Evolutionary conservation across 306 rosid species (phyloP), one percentile per base, ranked within the genome.

Genomic region (Vigna mungo): DNA sequence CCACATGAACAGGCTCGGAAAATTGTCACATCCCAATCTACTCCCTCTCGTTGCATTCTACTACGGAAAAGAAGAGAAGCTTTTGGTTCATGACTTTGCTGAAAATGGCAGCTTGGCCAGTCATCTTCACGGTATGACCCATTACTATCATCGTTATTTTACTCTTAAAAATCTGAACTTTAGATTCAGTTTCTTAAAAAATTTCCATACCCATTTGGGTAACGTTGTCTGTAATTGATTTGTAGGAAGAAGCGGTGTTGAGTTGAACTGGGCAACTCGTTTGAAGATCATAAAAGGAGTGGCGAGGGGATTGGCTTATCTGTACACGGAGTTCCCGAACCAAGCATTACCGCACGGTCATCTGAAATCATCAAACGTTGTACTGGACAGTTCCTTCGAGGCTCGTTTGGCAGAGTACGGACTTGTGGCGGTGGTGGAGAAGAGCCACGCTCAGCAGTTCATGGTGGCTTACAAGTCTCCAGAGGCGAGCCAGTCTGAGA

Each of bases 211-310:
- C 46, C 46, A 41, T 41, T 41, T 17, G 12, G 0, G 27, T 9
- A 54, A 54, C 0, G 60, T 21, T 55, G 65, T 13, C 4, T 30
- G 46, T 9, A 9, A 8, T 3, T 30, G 78, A 34, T 48, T 32
- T 85, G 32, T 85, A 92, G 98, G 80, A 2, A 88, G 78, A 9
- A 63, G 82, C 9, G 86, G 84, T 17, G 4, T 72, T 46, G 4
- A 85, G 83, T 11, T 92, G 20, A 84, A 85, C 15, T 94, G 98
- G 98, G 61, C 88, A 47, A 92, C 89, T 1, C 90, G 97, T 1
- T 72, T 94, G 67, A 90, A 78, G 81, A 89, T 95, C 79, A 86
- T 92, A 59, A 92, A 92, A 76, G 99, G 99, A 52, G 93, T 95
- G 32, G 89, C 89, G 0, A 86, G 84, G 39, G 97, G 96, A 0